A percentile compares a stretch with the other conserved stretches of the same genome.
Evolutionary conservation across 2,329 filamentous ascomycete genomes (phyloP).

Genomic region (Westerdykella sp.): DNA sequence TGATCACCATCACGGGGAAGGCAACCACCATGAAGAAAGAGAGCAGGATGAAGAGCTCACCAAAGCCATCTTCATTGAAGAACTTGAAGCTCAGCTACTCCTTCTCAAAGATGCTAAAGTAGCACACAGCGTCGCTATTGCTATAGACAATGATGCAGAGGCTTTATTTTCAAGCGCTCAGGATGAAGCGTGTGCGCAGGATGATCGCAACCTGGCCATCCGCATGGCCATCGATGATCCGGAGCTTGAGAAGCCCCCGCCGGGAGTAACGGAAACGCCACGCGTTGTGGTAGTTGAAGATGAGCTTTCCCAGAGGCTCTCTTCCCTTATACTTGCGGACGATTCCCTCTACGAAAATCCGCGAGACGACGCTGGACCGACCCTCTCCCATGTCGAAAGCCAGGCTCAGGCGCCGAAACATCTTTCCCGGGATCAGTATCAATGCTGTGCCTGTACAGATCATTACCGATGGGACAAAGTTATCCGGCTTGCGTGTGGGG

Average conservation of each 20-base stretch:
- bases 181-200: conserved; percentile 1
- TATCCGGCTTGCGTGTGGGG: conserved; percentile 1
- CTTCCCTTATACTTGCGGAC: background rate
- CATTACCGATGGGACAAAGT: background rate
- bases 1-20: no score
- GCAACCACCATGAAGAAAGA: no score
- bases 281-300: conserved; percentile 1
- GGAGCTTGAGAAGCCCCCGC: conserved; percentile 5
- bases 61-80: background rate
- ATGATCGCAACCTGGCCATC: conserved; percentile 3
- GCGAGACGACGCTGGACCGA: background rate
- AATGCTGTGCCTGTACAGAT: conserved; percentile 1
- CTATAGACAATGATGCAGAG: conserved; percentile 5
- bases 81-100: conserved; percentile 1
- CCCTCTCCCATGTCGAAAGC: conserved; percentile 1
- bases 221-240: conserved; percentile 2
- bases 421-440: conserved; percentile 1
- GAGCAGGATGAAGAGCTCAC: no score
- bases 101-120: conserved; percentile 6
- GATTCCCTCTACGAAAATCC: background rate
- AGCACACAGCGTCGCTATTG: conserved; percentile 6
- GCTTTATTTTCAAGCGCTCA: conserved; percentile 1
- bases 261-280: background rate
- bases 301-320: background rate
- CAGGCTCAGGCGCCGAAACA: conserved; percentile 1